Evolutionary conservation across 306 rosid genomes (phyloP), one percentile per base, ranked within the genome.

Genomic region (Geum urbanum): DNA sequence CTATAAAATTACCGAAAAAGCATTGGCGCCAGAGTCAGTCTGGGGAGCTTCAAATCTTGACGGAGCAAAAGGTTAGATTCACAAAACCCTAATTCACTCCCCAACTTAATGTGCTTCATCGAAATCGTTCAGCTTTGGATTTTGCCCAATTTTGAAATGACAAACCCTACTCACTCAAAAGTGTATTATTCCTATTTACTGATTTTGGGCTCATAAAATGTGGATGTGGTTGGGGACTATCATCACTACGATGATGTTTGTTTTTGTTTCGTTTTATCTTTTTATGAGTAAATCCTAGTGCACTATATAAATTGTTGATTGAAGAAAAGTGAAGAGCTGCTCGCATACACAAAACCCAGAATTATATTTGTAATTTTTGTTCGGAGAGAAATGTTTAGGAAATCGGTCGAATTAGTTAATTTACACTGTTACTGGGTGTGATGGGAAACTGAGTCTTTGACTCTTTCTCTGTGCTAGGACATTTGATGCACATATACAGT

Each of bases 1-100:
- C 27, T 32, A 5, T 4, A 27, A 11, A 63, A 2, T 3, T 5
- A 7, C 5, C 15, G 43, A 24, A 24, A 24, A n/a, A 37, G 65
- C 47, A 19, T 70, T 70, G 75, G 80, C 75, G 80, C 74, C 66
- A 53, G 35, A 24, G 27, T 24, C 27, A 19, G 37, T 50, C 18
- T 14, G 13, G 18, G 48, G 27, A 24, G 27, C 24, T 15, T 72
- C 68, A 46, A 71, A 18, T 59, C 3, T 4, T 44, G 27, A 24
- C 37, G n/a, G n/a, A n/a, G n/a, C 2, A 15, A 49, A 24, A 24
- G 40, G 77, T 44, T 18, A 48, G 27, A 9, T 48, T 49, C 66
- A 39, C 48, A 62, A 62, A 24, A 15, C 60, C 71, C 56, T 47
- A 49, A 40, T 2, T 39, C 48, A n/a, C 50, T 14, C 50, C 12